phyloP scores from a whole-genome alignment of 495 filamentous ascomycete species.

The Clavariopsis aquatica region DNA sequence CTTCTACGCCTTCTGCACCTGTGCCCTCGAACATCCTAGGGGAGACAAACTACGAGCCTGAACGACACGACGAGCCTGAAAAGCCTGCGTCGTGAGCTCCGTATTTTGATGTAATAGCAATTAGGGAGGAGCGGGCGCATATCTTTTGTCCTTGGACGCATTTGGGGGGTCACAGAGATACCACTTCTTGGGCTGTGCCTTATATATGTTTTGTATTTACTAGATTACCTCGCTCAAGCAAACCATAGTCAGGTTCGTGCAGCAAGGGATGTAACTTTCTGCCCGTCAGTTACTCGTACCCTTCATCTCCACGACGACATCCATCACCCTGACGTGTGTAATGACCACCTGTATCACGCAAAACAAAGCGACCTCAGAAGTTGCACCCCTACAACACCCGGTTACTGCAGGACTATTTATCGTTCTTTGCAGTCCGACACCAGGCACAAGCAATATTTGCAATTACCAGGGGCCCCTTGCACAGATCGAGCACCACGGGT shows the following conservation, averaged over 20 bases:
- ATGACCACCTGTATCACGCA: not conserved
- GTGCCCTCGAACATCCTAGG: constrained; percentile 32
- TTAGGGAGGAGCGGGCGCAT: not conserved
- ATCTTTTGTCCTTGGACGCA: not conserved
- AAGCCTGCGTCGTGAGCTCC: constrained; percentile 5
- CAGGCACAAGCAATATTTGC: not conserved
- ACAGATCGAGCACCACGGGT: not conserved
- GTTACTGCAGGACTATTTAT: not conserved
- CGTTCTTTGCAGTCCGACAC: not conserved
- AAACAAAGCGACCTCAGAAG: not conserved
- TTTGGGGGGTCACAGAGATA: constrained; percentile 25
- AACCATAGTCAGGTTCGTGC: not conserved
- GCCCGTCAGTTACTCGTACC: not conserved
- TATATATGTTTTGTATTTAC: constrained; percentile 13
- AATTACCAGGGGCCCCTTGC: not conserved
- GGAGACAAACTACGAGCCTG: constrained; percentile 38
- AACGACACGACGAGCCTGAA: constrained; percentile 29
- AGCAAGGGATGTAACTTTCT: constrained; percentile 2
- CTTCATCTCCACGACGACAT: not conserved
- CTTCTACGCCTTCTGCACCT: constrained; percentile 19
- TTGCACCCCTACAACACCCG: not conserved
- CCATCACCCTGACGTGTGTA: not conserved
- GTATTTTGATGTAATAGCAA: not conserved
- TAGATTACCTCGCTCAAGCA: constrained; percentile 5
- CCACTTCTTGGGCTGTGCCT: constrained; percentile 16